phyloP scores from a whole-genome alignment of 192 early-diverging fungal genomes.

The Coemansia furcata region DNA sequence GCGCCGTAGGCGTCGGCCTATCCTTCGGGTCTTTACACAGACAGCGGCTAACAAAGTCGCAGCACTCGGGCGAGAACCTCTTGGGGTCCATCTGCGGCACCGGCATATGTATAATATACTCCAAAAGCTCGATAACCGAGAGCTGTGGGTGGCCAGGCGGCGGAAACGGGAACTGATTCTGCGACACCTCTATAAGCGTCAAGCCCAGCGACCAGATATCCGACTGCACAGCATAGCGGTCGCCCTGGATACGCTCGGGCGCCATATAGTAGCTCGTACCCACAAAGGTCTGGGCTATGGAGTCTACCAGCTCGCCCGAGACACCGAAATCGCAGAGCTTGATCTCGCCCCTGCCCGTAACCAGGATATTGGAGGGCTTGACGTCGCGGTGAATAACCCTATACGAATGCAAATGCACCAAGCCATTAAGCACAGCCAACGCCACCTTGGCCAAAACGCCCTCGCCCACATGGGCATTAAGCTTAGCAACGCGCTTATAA shows the following conservation, averaged over 20 bases:
- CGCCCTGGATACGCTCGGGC: slow-evolving; percentile 95
- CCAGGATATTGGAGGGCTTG: slow-evolving; percentile 97
- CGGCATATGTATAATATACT: slow-evolving; percentile 89
- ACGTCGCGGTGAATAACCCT: slow-evolving; percentile 95
- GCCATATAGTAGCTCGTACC: slow-evolving; percentile 98
- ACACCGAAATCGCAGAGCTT: slow-evolving; percentile 99
- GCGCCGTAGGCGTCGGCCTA: slow-evolving; percentile 65
- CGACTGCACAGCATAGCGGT: slow-evolving; percentile 80
- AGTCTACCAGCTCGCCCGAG: slow-evolving; percentile 83
- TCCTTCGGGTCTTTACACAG: slow-evolving; percentile 70
- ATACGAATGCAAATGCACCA: slow-evolving; percentile 86
- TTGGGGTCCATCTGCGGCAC: slow-evolving; percentile 71
- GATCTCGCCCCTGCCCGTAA: slow-evolving; percentile 84
- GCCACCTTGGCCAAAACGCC: slow-evolving; percentile 85
- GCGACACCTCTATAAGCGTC: slow-evolving; percentile 90
- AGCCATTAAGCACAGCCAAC: slow-evolving; percentile 82
- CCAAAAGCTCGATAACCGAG: slow-evolving; percentile 88
- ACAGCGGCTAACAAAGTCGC: slow-evolving; percentile 54
- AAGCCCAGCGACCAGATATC: slow-evolving; percentile 98
- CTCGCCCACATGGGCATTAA: slow-evolving; percentile 82
- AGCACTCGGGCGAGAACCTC: slow-evolving; percentile 38
- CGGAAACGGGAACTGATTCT: slow-evolving; percentile 91
- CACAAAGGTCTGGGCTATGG: slow-evolving; percentile 90
- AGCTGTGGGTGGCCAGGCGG: slow-evolving; percentile 71
- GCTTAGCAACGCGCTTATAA: slow-evolving; percentile 70